phyloP scores from a whole-genome alignment of 805 yeast species.

The Metschnikowia noctiluminum region DNA sequence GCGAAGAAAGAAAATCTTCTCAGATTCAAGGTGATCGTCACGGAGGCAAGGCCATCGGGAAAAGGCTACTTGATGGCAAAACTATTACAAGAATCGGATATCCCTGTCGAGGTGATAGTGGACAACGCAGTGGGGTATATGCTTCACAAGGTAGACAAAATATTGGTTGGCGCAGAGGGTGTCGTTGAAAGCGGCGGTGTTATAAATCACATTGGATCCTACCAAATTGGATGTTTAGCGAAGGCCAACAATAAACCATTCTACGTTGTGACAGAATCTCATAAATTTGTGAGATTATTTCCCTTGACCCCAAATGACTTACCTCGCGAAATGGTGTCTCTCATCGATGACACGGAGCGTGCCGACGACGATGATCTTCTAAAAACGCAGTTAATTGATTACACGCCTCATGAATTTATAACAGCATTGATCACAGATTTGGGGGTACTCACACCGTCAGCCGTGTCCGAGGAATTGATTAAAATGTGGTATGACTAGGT shows the following conservation, averaged over 20 bases:
- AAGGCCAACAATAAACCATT: conserved; percentile 88
- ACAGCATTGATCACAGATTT: conserved; percentile 95
- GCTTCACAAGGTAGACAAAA: conserved; percentile 86
- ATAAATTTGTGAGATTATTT: conserved; percentile 93
- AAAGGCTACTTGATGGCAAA: conserved; percentile 74
- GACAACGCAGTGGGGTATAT: conserved; percentile 94
- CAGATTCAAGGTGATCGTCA: conserved; percentile 85
- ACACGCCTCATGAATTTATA: conserved; percentile 92
- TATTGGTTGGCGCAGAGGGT: conserved; percentile 97
- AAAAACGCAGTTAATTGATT: conserved; percentile 58
- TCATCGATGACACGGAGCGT: conserved; percentile 21
- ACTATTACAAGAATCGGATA: conserved; percentile 61
- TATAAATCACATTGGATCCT: conserved; percentile 91
- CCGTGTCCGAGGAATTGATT: conserved; percentile 96
- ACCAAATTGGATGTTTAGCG: conserved; percentile 91
- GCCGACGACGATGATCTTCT: conserved; percentile 22
- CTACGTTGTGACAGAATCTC: conserved; percentile 91
- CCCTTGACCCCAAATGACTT: conserved; percentile 92
- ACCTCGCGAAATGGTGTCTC: conserved; percentile 45
- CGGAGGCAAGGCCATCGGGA: conserved; percentile 86
- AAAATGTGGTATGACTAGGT: conserved; percentile 92
- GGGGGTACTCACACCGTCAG: conserved; percentile 96
- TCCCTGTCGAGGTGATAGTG: conserved; percentile 84
- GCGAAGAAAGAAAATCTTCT: conserved; percentile 73
- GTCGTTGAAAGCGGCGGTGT: conserved; percentile 99